Percentiles rank a stretch among this genome's conserved stretches.
These are phyloP conservation scores for Physcomitrium patens DNA, from an alignment of 225 moss, liverwort and hornwort species.

Conservation along the genomic window DNA sequence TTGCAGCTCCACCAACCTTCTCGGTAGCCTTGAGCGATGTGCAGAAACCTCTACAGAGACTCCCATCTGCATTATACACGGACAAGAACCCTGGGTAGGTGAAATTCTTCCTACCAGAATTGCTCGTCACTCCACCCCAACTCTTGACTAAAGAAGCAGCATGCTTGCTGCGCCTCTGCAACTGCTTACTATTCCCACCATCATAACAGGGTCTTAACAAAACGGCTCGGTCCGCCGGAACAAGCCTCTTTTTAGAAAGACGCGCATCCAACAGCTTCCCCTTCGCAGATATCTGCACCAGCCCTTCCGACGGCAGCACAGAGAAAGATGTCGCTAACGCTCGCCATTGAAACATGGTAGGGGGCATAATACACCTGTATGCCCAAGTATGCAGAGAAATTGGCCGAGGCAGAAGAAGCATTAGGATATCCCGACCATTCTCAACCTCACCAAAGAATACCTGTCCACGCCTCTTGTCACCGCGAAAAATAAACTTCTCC, in stretches of 20 bases:
- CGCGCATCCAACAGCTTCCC: slow-evolving; percentile 32
- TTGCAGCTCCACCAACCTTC: background rate
- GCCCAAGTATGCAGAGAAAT: slow-evolving; percentile 16
- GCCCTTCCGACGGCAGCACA: slow-evolving; percentile 28
- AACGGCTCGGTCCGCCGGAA: slow-evolving; percentile 1
- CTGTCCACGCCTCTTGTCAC: background rate
- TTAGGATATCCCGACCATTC: slow-evolving; percentile 39
- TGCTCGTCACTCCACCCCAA: slow-evolving; percentile 22
- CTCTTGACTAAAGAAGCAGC: slow-evolving; percentile 10
- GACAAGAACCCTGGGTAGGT: slow-evolving; percentile 18
- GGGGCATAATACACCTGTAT: slow-evolving; percentile 30
- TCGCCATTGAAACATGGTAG: slow-evolving; percentile 35
- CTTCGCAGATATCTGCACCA: slow-evolving; percentile 23
- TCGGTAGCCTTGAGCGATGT: background rate
- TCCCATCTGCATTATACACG: slow-evolving; percentile 6
- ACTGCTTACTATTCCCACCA: slow-evolving; percentile 11
- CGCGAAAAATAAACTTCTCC: background rate
- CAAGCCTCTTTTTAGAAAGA: slow-evolving; percentile 22
- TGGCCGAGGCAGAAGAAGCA: slow-evolving; percentile 33
- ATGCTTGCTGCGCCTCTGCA: slow-evolving; percentile 17
- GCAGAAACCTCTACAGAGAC: slow-evolving; percentile 23
- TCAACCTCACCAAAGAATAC: background rate
- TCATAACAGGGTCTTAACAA: background rate
- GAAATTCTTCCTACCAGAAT: background rate
- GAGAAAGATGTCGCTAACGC: slow-evolving; percentile 23